Evolutionary conservation across 768 basidiomycete species (phyloP).

Genomic region (Leccinum variicolor): DNA sequence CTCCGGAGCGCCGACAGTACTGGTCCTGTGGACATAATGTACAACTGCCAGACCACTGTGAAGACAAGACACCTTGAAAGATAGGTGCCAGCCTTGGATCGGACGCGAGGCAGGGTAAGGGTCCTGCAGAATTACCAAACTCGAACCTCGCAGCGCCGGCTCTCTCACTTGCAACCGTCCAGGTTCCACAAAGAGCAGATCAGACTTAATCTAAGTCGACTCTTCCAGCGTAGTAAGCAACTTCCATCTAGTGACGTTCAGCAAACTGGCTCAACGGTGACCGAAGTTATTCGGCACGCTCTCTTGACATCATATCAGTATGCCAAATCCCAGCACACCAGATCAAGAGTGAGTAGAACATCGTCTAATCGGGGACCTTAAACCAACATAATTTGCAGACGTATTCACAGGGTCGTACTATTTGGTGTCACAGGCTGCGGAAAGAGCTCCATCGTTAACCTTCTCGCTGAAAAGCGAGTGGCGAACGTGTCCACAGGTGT

Average conservation of each 20-base stretch:
- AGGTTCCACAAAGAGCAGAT: background rate
- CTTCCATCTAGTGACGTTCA: background rate
- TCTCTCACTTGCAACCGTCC: background rate
- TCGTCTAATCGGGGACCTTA: background rate
- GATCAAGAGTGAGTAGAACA: conserved; percentile 14
- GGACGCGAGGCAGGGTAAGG: background rate
- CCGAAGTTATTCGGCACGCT: background rate
- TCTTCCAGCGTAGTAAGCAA: conserved; percentile 12
- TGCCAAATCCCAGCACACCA: background rate
- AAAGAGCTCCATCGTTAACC: conserved; percentile 31
- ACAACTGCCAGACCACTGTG: background rate
- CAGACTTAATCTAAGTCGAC: background rate
- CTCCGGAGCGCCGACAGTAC: background rate
- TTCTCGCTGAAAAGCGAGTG: conserved; percentile 21
- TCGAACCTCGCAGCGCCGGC: background rate
- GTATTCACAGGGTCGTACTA: conserved; percentile 21
- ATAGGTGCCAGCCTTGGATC: background rate
- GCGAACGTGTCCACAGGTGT: conserved; percentile 31
- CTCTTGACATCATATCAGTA: background rate
- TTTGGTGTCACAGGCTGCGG: conserved; percentile 30
- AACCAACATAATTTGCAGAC: conserved; percentile 13
- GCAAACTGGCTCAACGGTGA: background rate
- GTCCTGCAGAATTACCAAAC: conserved; percentile 1
- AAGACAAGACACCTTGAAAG: background rate
- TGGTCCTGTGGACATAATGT: background rate